A percentile compares a stretch with the other conserved stretches of the same genome.
phyloP scores from a whole-genome alignment of 1,139 yeast species.

The Lodderomyces margitis region DNA sequence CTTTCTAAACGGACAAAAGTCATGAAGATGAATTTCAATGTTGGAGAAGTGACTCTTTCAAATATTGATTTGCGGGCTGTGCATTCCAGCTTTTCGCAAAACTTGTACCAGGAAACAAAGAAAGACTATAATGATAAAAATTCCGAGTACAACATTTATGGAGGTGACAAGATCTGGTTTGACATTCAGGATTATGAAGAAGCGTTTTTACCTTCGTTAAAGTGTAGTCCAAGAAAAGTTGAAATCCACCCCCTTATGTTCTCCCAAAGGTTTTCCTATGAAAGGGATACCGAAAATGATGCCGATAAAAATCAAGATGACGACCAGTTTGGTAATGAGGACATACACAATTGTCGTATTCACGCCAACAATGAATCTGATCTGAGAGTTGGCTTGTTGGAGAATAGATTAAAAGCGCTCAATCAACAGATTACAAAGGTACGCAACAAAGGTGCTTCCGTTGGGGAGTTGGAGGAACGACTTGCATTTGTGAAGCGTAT shows the following conservation, averaged over 20 bases:
- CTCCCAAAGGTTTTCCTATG: slow-evolving; percentile 38
- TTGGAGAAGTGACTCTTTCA: slow-evolving; percentile 41
- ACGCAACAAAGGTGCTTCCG: slow-evolving; percentile 13
- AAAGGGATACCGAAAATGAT: slow-evolving; percentile 32
- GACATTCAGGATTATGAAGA: slow-evolving; percentile 45
- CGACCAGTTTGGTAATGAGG: slow-evolving; percentile 26
- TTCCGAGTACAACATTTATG: slow-evolving; percentile 28
- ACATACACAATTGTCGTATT: slow-evolving; percentile 33
- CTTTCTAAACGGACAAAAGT: slow-evolving; percentile 28
- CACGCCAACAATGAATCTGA: slow-evolving; percentile 26
- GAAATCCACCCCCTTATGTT: slow-evolving; percentile 34
- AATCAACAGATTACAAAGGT: slow-evolving; percentile 20
- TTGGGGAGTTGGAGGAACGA: slow-evolving; percentile 19
- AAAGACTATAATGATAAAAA: slow-evolving; percentile 7
- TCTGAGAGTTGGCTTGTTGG: slow-evolving; percentile 28
- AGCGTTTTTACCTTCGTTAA: slow-evolving; percentile 31
- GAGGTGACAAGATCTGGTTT: slow-evolving; percentile 40
- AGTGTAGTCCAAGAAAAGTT: slow-evolving; percentile 22
- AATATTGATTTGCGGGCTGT: slow-evolving; percentile 43
- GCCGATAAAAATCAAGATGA: slow-evolving; percentile 16
- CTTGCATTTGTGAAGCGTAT: slow-evolving; percentile 25
- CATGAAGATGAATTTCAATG: slow-evolving; percentile 44
- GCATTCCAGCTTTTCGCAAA: slow-evolving; percentile 30
- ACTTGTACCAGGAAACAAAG: slow-evolving; percentile 22
- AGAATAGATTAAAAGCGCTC: slow-evolving; percentile 30